Conservation (phyloP, 192 early-diverging fungal genomes). For the Umbelopsis sp. region DNA sequence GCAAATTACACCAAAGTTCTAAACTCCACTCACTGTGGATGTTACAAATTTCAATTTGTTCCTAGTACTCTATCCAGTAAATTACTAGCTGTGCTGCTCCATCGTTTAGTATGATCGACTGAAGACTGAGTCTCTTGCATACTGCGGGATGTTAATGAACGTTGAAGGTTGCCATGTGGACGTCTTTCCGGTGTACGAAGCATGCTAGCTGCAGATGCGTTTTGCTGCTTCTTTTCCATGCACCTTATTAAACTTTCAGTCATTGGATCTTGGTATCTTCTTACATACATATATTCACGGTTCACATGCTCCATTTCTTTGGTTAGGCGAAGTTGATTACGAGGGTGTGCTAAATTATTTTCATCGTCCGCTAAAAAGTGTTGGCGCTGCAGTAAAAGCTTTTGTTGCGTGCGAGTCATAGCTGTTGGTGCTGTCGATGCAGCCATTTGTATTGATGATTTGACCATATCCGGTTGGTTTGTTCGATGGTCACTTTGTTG, state of each 20-base stretch:
- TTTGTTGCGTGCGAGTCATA: conserved; percentile 49
- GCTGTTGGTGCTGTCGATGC: conserved; percentile 10
- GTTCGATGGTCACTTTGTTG: neutral
- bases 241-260: conserved; percentile 39
- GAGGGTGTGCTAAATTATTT: conserved; percentile 41
- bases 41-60: conserved; percentile 1
- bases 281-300: conserved; percentile 38
- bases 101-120: conserved; percentile 3
- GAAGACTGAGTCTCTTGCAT: neutral
- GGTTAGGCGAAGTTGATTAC: conserved; percentile 39
- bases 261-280: conserved; percentile 44
- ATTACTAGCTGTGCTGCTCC: conserved; percentile 14
- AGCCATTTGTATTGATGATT: neutral
- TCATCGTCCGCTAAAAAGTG: conserved; percentile 45
- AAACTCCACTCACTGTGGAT: neutral
- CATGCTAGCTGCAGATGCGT: neutral
- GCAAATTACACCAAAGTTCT: no score
- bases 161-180: neutral
- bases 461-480: neutral
- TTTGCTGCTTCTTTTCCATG: conserved; percentile 6
- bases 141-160: conserved; percentile 4
- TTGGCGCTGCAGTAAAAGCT: conserved; percentile 43
- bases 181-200: neutral
- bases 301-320: conserved; percentile 42
- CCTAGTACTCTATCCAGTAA: conserved; percentile 13